Conservation (phyloP, 805 yeast genomes). For the Debaryomyces maramus region DNA sequence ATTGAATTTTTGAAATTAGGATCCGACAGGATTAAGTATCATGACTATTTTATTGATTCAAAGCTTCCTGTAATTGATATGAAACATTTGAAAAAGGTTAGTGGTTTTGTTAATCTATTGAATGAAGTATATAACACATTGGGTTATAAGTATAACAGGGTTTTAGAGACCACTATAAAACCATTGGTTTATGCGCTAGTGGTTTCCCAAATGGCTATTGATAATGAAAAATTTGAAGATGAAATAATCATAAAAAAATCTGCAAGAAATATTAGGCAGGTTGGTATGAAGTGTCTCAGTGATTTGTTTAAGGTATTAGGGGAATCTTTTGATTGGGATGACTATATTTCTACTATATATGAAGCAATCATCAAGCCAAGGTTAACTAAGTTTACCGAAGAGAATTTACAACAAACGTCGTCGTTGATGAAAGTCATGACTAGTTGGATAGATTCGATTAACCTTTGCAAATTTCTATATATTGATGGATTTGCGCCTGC, state of each 20-base stretch:
- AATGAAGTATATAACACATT: constrained; percentile 56
- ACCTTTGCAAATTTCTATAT: constrained; percentile 52
- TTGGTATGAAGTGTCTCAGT: constrained; percentile 64
- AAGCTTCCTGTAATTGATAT: constrained; percentile 23
- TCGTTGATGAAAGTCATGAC: constrained; percentile 67
- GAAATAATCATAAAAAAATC: constrained; percentile 36
- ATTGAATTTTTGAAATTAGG: constrained; percentile 63
- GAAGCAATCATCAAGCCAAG: constrained; percentile 60
- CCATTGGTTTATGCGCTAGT: constrained; percentile 60
- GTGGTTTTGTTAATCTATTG: constrained; percentile 66
- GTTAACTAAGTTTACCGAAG: constrained; percentile 64
- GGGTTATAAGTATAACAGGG: constrained; percentile 54
- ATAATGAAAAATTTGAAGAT: constrained; percentile 16
- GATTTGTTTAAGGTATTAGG: constrained; percentile 56
- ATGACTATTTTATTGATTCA: constrained; percentile 27
- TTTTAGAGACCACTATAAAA: constrained; percentile 49
- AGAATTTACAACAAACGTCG: constrained; percentile 82
- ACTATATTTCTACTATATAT: constrained; percentile 51
- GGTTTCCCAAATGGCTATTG: constrained; percentile 45
- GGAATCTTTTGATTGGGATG: constrained; percentile 54
- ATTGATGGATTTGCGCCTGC: constrained; percentile 57
- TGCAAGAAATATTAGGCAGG: constrained; percentile 61
- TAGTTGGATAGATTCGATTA: constrained; percentile 47
- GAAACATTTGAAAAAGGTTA: constrained; percentile 46
- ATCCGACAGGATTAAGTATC: constrained; percentile 50